A percentile compares a stretch with the other conserved stretches of the same genome.
These are phyloP conservation scores for Xerocomus nothofagi DNA, from an alignment of 1,284 basidiomycete species.

Conservation along the genomic window DNA sequence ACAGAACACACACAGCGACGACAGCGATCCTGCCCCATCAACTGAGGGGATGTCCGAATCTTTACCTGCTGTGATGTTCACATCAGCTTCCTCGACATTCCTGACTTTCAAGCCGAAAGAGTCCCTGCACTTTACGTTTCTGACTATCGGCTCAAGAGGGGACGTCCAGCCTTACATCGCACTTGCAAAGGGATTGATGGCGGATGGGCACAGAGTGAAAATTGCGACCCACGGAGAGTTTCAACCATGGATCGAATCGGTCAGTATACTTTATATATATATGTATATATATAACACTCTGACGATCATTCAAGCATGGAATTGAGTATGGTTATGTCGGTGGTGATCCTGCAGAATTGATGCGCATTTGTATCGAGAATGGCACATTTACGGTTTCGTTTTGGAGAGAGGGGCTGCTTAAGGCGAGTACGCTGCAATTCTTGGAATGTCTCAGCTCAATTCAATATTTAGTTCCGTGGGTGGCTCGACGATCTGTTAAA, in stretches of 20 bases:
- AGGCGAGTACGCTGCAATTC: conserved; percentile 49
- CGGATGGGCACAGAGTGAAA: conserved; percentile 81
- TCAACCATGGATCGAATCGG: conserved; percentile 91
- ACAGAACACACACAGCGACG: conserved; percentile 40
- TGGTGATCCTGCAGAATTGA: conserved; percentile 94
- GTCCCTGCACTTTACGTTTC: conserved; percentile 83
- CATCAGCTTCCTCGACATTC: conserved; percentile 89
- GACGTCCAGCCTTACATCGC: conserved; percentile 96
- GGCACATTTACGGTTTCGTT: conserved; percentile 96
- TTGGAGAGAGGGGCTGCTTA: conserved; percentile 85
- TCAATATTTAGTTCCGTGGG: conserved; percentile 73
- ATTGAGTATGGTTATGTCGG: conserved; percentile 94
- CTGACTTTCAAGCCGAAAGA: conserved; percentile 90
- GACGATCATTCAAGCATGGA: conserved; percentile 61
- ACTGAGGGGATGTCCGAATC: conserved; percentile 63
- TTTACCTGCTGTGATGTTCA: conserved; percentile 88
- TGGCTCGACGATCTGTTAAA: conserved; percentile 96
- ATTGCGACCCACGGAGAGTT: conserved; percentile 96
- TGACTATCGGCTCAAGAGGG: conserved; percentile 93
- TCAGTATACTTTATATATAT: no score
- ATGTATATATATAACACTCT: no score
- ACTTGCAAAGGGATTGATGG: conserved; percentile 87
- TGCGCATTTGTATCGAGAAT: conserved; percentile 94
- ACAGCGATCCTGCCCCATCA: conserved; percentile 42
- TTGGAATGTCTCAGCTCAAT: conserved; percentile 2